phyloP scores from a whole-genome alignment of 495 filamentous ascomycete genomes.

The Amphirosellinia nigrospora region DNA sequence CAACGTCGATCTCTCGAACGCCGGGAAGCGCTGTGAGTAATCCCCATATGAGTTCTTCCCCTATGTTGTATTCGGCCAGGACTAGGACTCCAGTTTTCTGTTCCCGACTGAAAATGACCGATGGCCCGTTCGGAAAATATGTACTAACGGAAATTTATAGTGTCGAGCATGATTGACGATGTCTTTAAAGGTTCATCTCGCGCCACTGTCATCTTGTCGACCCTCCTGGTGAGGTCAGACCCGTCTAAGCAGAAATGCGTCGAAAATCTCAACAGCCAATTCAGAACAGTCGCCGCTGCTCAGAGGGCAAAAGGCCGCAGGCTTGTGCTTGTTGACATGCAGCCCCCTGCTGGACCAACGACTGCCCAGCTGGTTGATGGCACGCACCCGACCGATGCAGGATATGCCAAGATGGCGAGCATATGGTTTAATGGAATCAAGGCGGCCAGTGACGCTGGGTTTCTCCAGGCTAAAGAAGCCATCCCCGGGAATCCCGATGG shows the following conservation, averaged over 20 bases:
- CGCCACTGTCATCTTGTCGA: constrained; percentile 57
- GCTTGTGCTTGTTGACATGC: constrained; percentile 57
- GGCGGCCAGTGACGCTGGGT: constrained; percentile 33
- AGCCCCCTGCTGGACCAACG: constrained; percentile 38
- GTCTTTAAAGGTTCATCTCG: constrained; percentile 47
- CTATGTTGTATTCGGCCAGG: neutral
- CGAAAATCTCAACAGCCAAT: constrained; percentile 48
- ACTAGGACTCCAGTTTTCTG: neutral
- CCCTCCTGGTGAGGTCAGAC: constrained; percentile 50
- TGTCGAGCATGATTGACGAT: constrained; percentile 40
- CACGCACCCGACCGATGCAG: constrained; percentile 55
- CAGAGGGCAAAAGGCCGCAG: constrained; percentile 40
- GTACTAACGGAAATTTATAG: neutral
- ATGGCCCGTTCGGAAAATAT: neutral
- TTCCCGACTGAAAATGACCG: neutral
- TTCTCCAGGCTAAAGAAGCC: constrained; percentile 35
- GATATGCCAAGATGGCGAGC: constrained; percentile 59
- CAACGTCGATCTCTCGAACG: constrained; percentile 32
- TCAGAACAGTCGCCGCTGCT: constrained; percentile 37
- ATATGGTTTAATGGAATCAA: constrained; percentile 56
- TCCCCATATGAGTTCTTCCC: constrained; percentile 26
- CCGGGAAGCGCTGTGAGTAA: constrained; percentile 37
- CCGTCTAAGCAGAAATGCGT: constrained; percentile 36
- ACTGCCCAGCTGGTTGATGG: constrained; percentile 48
- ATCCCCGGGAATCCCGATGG: constrained; percentile 48